Conservation (phyloP, 2,329 filamentous ascomycete genomes). For the Exophiala aquamarina region DNA sequence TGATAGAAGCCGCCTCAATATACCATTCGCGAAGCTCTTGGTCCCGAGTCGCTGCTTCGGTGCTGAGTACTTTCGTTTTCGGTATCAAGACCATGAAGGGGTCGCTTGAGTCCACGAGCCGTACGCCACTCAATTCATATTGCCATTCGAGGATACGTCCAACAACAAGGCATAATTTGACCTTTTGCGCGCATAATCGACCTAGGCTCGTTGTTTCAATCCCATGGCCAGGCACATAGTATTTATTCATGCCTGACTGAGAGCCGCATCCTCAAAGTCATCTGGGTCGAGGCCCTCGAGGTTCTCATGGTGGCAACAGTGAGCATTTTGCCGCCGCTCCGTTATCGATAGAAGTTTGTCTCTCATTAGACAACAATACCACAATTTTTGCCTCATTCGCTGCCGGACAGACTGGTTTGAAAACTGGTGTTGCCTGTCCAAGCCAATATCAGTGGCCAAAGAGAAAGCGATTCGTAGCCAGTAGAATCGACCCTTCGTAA, state of each 20-base stretch:
- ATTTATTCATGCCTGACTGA: background rate
- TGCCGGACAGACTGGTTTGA: conserved; percentile 57
- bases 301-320: conserved; percentile 67
- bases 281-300: background rate
- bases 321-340: conserved; percentile 81
- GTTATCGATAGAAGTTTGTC: conserved; percentile 87
- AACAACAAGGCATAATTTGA: conserved; percentile 15
- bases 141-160: conserved; percentile 10
- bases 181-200: conserved; percentile 8
- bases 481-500: conserved; percentile 96
- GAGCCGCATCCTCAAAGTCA: background rate
- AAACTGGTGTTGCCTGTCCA: conserved; percentile 69
- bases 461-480: conserved; percentile 97
- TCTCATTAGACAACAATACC: conserved; percentile 96
- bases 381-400: conserved; percentile 87
- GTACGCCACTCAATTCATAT: conserved; percentile 5
- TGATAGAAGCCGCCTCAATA: conserved; percentile 5
- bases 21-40: conserved; percentile 13
- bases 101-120: conserved; percentile 3
- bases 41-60: conserved; percentile 5
- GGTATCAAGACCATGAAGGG: conserved; percentile 11
- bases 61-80: conserved; percentile 5
- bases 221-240: background rate
- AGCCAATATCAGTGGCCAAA: conserved; percentile 84
- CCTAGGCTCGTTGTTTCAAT: background rate